Base-by-base conservation (phyloP, 1,284 basidiomycete genomes). In the Bjerkandera adusta region DNA sequence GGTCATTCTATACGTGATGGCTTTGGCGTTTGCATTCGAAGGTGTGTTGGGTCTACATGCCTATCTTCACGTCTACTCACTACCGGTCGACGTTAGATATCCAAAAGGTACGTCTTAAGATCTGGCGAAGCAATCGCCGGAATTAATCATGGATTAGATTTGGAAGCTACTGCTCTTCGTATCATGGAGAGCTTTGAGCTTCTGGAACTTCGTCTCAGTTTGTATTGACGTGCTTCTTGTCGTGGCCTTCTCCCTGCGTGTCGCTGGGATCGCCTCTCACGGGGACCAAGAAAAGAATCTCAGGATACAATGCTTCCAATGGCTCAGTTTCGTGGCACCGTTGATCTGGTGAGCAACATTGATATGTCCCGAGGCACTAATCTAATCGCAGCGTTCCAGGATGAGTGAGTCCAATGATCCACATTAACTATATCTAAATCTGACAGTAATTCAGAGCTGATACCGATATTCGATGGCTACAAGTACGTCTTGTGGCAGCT, bases 261-360 rank as follows among this genome's bases (percentile, higher is more conserved):
- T 94, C 2, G 66, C 74, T 4, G 86, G 92, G 21, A 61, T 91
- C 12, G 61, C 57, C 4, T 63, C 68, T 4, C 53, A 66, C 12
- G 72, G 65, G 2, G 70, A 73, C n/a, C 59, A 69, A 33, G 64
- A 63, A n/a, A 68, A 61, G 16, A 63, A 49, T 35, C 66, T 72
- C 42, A 81, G 83, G 42, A 63, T 89, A n/a, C 72, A 66, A 49
- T 92, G 90, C 63, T 96, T 95, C 69, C 92, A 93, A 61, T 76
- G 91, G 16, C 68, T 96, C 26, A 90, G 89, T 69, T 92, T 87
- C 61, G 91, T 87, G 4, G 80, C 90, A 1, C 92, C 92, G 0
- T 75, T 94, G 33, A 86, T 94, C 40, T 95, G 92, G 87, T 89
- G 54, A 51, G 81, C 7, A 24, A 24, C 38, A 3, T 22, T 26